Base-by-base conservation (phyloP, 2,329 filamentous ascomycete genomes). In the Pezicula neosporulosa region DNA sequence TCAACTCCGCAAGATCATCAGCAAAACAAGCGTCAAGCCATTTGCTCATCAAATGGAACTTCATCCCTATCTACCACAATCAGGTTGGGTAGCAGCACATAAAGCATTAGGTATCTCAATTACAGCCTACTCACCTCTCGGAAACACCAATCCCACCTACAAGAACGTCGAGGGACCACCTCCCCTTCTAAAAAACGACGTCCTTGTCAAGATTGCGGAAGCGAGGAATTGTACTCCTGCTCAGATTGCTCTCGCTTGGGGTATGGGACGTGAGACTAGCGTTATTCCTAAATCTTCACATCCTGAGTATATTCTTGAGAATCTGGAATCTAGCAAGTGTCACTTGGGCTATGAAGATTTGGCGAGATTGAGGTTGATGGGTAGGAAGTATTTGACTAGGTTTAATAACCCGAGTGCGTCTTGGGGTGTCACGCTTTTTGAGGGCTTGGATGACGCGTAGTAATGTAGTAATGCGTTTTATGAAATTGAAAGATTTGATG, bases 261-360 rank as follows among this genome's bases (percentile, higher is more conserved):
- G 66, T 2, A 49, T 71, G 9, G 63, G 60, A 24, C 62, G 56
- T 16, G 67, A 66, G 1, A 62, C 64, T 16, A 64, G 56, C 3
- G 65, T 70, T 1, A 71, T 71, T 8, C 68, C 67, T 0, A 71
- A 71, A 30, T 44, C 42, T 9, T 44, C 42, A n/a, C 24, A 44
- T 18, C 42, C 42, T 12, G 27, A 65, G 38, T 60, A 72, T 35
- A 73, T 79, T 21, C 50, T 61, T 16, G 71, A 78, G 60, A 79
- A 81, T 53, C 64, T 74, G 6, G 67, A 62, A 1, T 75, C 84
- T 50, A 72, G 76, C 41, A 73, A 85, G 4, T 69, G 75, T 47
- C 56, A 52, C 8, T 67, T 77, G 52, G 42, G 38, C 2, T 65
- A 65, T 6, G 56, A 65, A 6, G 65, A 67, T 27, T 72, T 79